Evolutionary conservation across 805 yeast species (phyloP), one percentile per base, ranked within the genome.

Genomic region (Saccharomycopsis vini): DNA sequence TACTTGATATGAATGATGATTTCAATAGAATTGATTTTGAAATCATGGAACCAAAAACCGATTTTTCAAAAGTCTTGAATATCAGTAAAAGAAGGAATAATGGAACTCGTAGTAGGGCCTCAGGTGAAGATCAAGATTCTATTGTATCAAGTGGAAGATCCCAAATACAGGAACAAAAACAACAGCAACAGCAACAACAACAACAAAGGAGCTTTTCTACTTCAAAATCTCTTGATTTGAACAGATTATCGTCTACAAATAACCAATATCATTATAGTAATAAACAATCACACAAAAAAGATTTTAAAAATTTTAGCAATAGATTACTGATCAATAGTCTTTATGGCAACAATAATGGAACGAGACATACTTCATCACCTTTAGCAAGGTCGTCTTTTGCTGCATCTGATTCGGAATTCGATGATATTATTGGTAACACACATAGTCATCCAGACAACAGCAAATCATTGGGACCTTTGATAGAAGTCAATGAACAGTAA

Each of bases 401-500:
- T 6, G 36, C 36, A 6, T 15, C 36, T 5, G 36, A n/a, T 36
- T 9, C n/a, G n/a, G 20, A 20, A 12, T 3, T 3, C 12, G 33
- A 22, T 7, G n/a, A n/a, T n/a, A n/a, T n/a, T n/a, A n/a, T n/a
- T n/a, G n/a, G n/a, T n/a, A n/a, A n/a, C n/a, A n/a, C n/a, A n/a
- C n/a, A n/a, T n/a, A n/a, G n/a, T n/a, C n/a, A n/a, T n/a, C n/a
- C n/a, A n/a, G 5, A 22, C n/a, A 19, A 35, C 30, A 16, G n/a
- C 31, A 42, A 36, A 22, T 5, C 4, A 3, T 36, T 46, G 18
- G 24, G 36, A 7, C 41, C 49, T 16, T 38, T 46, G 13, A 46
- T 46, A 29, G 46, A 46, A 40, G 50, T 46, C 36, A 33, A 43
- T n/a, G 50, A 46, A 22, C 45, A 20, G 10, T 10, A 6, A n/a